Base-by-base conservation (phyloP, 2,329 filamentous ascomycete species). In the Endoconidiophora laricicola region DNA sequence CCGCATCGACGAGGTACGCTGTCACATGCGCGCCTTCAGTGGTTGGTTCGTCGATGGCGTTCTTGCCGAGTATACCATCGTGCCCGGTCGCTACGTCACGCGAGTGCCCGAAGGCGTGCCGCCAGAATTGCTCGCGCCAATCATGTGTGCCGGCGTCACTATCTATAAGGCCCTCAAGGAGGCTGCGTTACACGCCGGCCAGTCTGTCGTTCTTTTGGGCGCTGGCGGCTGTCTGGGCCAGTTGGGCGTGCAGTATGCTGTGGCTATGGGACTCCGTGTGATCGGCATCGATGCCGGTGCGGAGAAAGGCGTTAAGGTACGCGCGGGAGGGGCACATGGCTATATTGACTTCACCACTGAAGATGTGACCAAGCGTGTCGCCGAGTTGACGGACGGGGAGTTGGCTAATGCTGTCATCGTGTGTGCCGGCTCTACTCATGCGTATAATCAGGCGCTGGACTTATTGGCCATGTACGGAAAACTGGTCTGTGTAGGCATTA, bases 241-340 rank as follows among this genome's bases (percentile, higher is more conserved):
- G 29, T 68, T 87, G 55, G 83, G 81, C 6, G 70, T 79, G 57
- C 85, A 90, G 65, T 88, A 87, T 63, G 83, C 82, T 33, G 81
- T 79, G 63, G 85, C 83, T 7, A 86, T 90, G 83, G 83, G 84
- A 49, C 66, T 87, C 46, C 70, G 74, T 48, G 69, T 76, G 49
- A 78, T 90, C 58, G 83, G 78, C 53, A 83, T 90, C 56, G 84
- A 90, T 59, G 74, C 73, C 26, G 83, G 84, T 36, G 76, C 77
- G 1, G 82, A 86, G 65, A 90, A 90, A 73, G 71, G 66, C 60
- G 67, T 23, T 24, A 9, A 18, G 7, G 20, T 45, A 9, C 24
- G 23, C 16, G 43, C 20, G 9, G 14, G 20, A 2, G 43, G 43
- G 9, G 43, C 43, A n/a, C 16, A 23, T 3, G 23, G 14, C 2